These are phyloP conservation scores for Zygosaccharomyces sapae DNA, from an alignment of 1,139 yeast species.

Conservation along the genomic window DNA sequence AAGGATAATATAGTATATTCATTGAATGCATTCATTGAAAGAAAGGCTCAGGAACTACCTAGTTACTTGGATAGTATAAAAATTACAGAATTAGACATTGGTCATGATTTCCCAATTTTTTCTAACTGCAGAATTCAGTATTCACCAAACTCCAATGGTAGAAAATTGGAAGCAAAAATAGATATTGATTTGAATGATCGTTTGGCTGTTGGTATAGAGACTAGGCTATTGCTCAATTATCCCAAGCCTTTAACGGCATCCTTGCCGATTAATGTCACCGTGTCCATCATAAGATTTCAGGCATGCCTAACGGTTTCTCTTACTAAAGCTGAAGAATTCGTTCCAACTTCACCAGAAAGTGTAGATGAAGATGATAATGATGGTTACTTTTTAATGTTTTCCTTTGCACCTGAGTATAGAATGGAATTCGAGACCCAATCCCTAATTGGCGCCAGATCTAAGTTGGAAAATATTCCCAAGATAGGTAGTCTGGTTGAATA, in stretches of 20 bases:
- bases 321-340: slow-evolving; percentile 41
- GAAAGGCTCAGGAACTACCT: slow-evolving; percentile 48
- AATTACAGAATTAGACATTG: slow-evolving; percentile 85
- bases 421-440: slow-evolving; percentile 83
- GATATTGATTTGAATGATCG: slow-evolving; percentile 92
- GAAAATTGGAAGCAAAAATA: slow-evolving; percentile 77
- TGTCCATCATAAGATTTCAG: slow-evolving; percentile 84
- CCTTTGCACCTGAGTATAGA: slow-evolving; percentile 85
- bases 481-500: slow-evolving; percentile 79
- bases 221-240: slow-evolving; percentile 72
- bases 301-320: slow-evolving; percentile 81
- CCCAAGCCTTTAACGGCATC: slow-evolving; percentile 85
- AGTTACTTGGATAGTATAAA: slow-evolving; percentile 74
- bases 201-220: slow-evolving; percentile 82
- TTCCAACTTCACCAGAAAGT: slow-evolving; percentile 46
- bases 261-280: slow-evolving; percentile 75
- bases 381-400: slow-evolving; percentile 65
- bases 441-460: slow-evolving; percentile 85
- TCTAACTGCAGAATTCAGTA: slow-evolving; percentile 84
- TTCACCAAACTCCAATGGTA: slow-evolving; percentile 38
- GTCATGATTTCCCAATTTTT: slow-evolving; percentile 92
- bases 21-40: slow-evolving; percentile 49
- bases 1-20: slow-evolving; percentile 82
- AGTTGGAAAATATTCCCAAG: slow-evolving; percentile 89
- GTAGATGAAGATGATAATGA: slow-evolving; percentile 25